phyloP scores from a whole-genome alignment of 257 asterid genomes.

The Asclepias syriaca region DNA sequence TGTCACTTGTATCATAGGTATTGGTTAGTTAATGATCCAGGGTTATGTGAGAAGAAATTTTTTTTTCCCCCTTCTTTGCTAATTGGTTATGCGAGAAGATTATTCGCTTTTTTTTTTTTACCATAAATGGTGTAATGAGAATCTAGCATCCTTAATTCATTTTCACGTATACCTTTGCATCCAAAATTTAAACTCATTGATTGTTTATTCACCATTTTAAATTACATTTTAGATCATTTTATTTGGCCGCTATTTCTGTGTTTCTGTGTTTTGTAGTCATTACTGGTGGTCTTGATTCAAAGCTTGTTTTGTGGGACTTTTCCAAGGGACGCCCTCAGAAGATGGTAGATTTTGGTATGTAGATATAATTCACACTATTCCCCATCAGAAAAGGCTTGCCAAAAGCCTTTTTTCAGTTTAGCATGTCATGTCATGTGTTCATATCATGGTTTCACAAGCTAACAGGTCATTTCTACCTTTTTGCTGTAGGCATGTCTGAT shows the following conservation, averaged over 20 bases:
- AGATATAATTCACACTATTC: conserved; percentile 13
- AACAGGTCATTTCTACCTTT: conserved; percentile 6
- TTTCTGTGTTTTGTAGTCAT: conserved; percentile 47
- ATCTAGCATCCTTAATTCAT: not conserved
- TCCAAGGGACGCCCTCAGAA: conserved; percentile 76
- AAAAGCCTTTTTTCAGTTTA: not conserved
- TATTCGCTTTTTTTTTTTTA: not conserved
- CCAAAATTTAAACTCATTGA: not conserved
- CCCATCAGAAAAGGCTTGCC: not conserved
- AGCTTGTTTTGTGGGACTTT: conserved; percentile 89
- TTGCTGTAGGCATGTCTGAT: conserved; percentile 29
- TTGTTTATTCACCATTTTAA: not conserved
- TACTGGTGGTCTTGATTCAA: conserved; percentile 95
- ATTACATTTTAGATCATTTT: not conserved
- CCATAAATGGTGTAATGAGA: not conserved
- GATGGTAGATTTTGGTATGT: conserved; percentile 74
- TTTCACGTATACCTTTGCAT: not conserved
- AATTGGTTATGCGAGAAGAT: not conserved
- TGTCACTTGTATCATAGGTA: not conserved
- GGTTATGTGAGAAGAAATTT: not conserved
- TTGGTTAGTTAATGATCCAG: not conserved
- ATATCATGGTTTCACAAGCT: not conserved
- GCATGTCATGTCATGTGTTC: not conserved
- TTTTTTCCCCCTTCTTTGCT: too few relatives aligned
- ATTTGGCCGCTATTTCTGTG: conserved; percentile 1